Base-by-base conservation (phyloP, 1,284 basidiomycete genomes). In the Pseudozyma thailandica region DNA sequence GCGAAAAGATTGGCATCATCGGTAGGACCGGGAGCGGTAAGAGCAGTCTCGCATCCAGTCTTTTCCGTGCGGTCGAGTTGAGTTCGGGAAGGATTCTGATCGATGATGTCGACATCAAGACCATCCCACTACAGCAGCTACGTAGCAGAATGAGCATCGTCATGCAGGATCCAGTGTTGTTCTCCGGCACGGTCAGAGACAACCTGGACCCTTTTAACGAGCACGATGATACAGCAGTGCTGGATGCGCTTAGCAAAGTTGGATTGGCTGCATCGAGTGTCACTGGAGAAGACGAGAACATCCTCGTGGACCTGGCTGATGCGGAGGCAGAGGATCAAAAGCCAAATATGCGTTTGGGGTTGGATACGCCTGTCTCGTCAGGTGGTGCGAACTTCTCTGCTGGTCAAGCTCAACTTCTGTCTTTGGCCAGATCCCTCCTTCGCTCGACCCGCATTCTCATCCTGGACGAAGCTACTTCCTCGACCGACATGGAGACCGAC, bases 181-280 rank as follows among this genome's bases (percentile, higher is more conserved):
- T 96, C 85, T 91, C 90, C 0, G 92, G 93, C 0, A 93, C 91
- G 0, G 85, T 95, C 23, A 86, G 92, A 18, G 90, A 92, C 20
- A 94, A 94, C 72, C 83, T 95, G 4, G 93, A 96, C 84, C 93
- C 92, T 0, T 94, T 93, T 85, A 84, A 86, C 46, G 92, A 94
- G 73, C 90, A 94, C 75, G 88, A 88, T 0, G 94, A 97, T 71
- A 86, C 86, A 13, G 92, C 92, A 63, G 89, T 94, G 20, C 89
- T 90, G 7, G 86, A 90, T 43, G 63, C 69, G 18, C 58, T 72
- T 4, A 51, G 31, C 10, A 57, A 58, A 43, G 54, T 64, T 1
- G 56, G 61, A 1, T 58, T 73, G 15, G 56, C 63, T 6, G 85
- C 85, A 0, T 78, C 87, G 0, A 13, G 30, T 21, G 10, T 18